A percentile compares a stretch with the other conserved stretches of the same genome.
Conservation (phyloP, 1,139 yeast genomes). For the Ogataea hybrid region DNA sequence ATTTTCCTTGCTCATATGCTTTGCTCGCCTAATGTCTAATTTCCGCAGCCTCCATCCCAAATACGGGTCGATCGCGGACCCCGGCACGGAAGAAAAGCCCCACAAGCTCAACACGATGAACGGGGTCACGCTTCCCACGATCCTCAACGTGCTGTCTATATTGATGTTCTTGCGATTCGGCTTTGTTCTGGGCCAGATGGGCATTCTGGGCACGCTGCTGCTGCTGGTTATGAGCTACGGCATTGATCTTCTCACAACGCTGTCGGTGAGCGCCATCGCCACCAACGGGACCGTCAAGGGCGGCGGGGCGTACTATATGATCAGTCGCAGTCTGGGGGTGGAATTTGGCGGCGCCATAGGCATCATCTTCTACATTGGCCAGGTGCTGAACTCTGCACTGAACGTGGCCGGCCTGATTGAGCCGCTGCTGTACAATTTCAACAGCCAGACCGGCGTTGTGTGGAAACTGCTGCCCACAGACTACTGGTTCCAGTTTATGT, state of each 20-base stretch:
- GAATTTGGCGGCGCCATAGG: conserved; percentile 87
- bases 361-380: conserved; percentile 72
- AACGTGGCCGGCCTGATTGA: conserved; percentile 81
- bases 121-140: conserved; percentile 78
- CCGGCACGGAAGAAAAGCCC: conserved; percentile 5
- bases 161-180: conserved; percentile 81
- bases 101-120: conserved; percentile 66
- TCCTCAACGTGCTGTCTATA: conserved; percentile 71
- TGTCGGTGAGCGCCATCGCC: conserved; percentile 75
- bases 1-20: neutral
- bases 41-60: neutral
- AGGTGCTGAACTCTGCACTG: conserved; percentile 69
- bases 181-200: conserved; percentile 77
- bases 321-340: conserved; percentile 74
- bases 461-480: conserved; percentile 55
- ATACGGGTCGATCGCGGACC: conserved; percentile 5
- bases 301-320: conserved; percentile 85
- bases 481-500: conserved; percentile 47
- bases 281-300: conserved; percentile 83
- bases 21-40: conserved; percentile 1
- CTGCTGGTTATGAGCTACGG: conserved; percentile 59
- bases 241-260: conserved; percentile 65
- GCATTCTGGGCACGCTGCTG: conserved; percentile 59
- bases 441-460: conserved; percentile 55
- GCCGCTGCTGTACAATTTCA: conserved; percentile 69